Evolutionary conservation across 1,284 basidiomycete genomes (phyloP).

Genomic region (Apiotrichum akiyoshidainum): DNA sequence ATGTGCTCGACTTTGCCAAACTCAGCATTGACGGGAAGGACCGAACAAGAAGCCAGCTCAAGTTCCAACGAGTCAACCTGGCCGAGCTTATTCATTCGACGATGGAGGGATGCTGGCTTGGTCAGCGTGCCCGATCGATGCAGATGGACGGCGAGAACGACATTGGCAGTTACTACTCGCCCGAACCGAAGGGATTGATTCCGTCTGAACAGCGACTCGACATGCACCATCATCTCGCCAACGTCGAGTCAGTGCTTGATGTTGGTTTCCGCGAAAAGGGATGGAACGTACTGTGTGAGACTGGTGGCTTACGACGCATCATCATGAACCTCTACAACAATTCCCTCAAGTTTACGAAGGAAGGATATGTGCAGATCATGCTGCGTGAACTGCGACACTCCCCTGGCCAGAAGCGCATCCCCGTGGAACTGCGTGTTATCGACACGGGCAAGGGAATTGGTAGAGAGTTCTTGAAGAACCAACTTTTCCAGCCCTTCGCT

Average conservation of each 20-base stretch:
- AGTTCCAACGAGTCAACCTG: slow-evolving; percentile 70
- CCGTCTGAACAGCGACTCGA: slow-evolving; percentile 56
- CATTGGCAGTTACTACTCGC: slow-evolving; percentile 86
- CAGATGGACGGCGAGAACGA: slow-evolving; percentile 59
- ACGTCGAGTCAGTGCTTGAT: slow-evolving; percentile 75
- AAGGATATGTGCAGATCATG: slow-evolving; percentile 82
- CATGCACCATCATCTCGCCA: slow-evolving; percentile 35
- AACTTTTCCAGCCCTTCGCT: slow-evolving; percentile 94
- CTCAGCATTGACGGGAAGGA: slow-evolving; percentile 79
- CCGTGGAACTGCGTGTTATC: slow-evolving; percentile 77
- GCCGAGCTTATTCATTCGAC: slow-evolving; percentile 91
- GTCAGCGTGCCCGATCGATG: slow-evolving; percentile 74
- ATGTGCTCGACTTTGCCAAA: slow-evolving; percentile 95
- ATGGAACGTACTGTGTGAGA: slow-evolving; percentile 86
- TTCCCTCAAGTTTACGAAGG: slow-evolving; percentile 87
- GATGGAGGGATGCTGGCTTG: slow-evolving; percentile 92
- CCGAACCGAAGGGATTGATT: slow-evolving; percentile 48
- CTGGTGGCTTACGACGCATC: slow-evolving; percentile 84
- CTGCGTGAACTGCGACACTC: slow-evolving; percentile 67
- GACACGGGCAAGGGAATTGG: slow-evolving; percentile 93
- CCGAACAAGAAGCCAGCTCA: slow-evolving; percentile 56
- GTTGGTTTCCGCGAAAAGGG: slow-evolving; percentile 61
- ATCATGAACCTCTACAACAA: slow-evolving; percentile 96
- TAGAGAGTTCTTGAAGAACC: slow-evolving; percentile 84
- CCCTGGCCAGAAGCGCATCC: slow-evolving; percentile 61